These are phyloP conservation scores for Leptographium procerum DNA, from an alignment of 2,329 filamentous ascomycete species.

Conservation along the genomic window DNA sequence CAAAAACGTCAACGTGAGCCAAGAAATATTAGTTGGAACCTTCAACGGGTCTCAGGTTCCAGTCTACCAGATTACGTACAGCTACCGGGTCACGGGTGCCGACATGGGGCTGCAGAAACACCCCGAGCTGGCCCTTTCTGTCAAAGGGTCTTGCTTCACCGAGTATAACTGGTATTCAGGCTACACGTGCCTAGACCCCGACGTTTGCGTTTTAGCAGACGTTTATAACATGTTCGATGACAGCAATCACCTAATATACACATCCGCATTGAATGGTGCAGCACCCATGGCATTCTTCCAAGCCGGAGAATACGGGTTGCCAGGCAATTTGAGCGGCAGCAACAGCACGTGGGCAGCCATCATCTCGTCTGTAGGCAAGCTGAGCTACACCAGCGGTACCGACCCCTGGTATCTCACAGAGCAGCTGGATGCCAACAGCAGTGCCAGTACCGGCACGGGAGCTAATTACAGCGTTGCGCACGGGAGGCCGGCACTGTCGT, in stretches of 20 bases:
- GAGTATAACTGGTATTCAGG: constrained; percentile 14
- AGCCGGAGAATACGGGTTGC: neutral
- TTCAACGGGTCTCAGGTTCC: constrained; percentile 4
- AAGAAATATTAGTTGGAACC: constrained; percentile 3
- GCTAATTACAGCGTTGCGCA: constrained; percentile 9
- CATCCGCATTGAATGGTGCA: neutral
- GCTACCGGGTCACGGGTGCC: constrained; percentile 14
- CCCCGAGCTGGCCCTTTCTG: constrained; percentile 12
- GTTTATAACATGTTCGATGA: neutral
- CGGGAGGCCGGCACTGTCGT: constrained; percentile 13
- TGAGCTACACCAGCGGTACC: constrained; percentile 13
- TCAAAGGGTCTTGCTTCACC: constrained; percentile 16
- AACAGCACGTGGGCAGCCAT: constrained; percentile 16
- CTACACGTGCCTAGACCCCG: neutral
- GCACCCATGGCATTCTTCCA: neutral
- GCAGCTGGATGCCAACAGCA: neutral
- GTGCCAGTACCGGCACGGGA: neutral
- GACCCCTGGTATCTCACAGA: constrained; percentile 15
- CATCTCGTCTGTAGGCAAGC: constrained; percentile 15
- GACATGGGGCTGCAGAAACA: constrained; percentile 17
- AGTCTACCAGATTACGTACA: constrained; percentile 12
- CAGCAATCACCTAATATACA: neutral
- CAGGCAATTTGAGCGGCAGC: constrained; percentile 2
- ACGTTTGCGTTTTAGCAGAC: neutral
- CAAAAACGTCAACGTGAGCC: neutral